These are phyloP conservation scores for Serendipita sp. DNA, from an alignment of 768 basidiomycete species.

Conservation along the genomic window DNA sequence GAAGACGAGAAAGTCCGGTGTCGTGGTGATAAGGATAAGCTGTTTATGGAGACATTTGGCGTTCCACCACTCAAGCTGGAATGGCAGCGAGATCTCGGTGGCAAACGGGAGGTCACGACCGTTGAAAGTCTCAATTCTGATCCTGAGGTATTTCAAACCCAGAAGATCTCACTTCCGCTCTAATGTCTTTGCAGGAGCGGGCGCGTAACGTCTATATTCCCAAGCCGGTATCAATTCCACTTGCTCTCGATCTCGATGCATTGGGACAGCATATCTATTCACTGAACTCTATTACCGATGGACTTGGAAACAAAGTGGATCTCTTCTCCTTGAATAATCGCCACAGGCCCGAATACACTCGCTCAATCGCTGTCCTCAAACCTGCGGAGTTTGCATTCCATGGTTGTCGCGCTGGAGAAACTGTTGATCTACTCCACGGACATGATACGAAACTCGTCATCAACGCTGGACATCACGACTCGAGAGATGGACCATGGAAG, in stretches of 20 bases:
- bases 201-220: slow-evolving; percentile 16
- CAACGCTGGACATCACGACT: slow-evolving; percentile 36
- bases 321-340: slow-evolving; percentile 14
- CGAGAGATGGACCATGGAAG: slow-evolving; percentile 54
- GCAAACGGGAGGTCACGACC: slow-evolving; percentile 49
- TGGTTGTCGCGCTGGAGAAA: slow-evolving; percentile 53
- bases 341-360: slow-evolving; percentile 23
- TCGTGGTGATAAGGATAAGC: slow-evolving; percentile 38
- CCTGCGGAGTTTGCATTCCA: slow-evolving; percentile 60
- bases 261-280: slow-evolving; percentile 57
- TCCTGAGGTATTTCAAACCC: slow-evolving; percentile 19
- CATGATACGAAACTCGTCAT: slow-evolving; percentile 44
- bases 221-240: slow-evolving; percentile 50
- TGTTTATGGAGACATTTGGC: slow-evolving; percentile 17
- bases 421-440: slow-evolving; percentile 56
- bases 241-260: slow-evolving; percentile 44
- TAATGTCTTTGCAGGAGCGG: neutral
- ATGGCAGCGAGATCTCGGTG: slow-evolving; percentile 58
- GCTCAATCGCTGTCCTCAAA: slow-evolving; percentile 54
- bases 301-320: slow-evolving; percentile 55
- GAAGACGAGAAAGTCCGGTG: slow-evolving; percentile 39
- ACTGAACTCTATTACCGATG: slow-evolving; percentile 71
- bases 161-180: neutral
- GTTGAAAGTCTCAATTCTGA: slow-evolving; percentile 73
- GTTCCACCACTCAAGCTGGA: slow-evolving; percentile 39